Conservation (phyloP, 192 early-diverging fungal species). For the Podila horticola region DNA sequence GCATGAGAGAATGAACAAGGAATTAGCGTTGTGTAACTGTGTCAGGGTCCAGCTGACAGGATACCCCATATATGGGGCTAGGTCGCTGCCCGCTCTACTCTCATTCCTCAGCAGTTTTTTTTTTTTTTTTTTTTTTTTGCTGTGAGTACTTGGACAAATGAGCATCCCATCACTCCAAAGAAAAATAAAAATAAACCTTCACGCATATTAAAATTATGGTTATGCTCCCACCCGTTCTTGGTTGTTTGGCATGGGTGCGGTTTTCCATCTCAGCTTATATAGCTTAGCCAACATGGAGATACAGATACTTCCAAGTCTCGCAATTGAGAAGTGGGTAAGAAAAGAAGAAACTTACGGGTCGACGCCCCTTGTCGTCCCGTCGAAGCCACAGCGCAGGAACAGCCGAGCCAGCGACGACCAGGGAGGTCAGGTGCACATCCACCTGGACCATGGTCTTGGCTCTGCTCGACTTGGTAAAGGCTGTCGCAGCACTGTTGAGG, state of each 20-base stretch:
- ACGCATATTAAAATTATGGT: no score
- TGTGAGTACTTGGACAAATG: no score
- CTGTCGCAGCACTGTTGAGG: constrained; percentile 33
- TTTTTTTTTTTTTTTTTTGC: no score
- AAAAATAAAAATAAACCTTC: no score
- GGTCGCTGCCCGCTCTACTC: background rate
- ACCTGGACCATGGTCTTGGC: background rate
- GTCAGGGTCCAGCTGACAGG: no score
- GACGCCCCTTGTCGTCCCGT: constrained; percentile 50
- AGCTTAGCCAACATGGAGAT: background rate
- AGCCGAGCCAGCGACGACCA: constrained; percentile 21
- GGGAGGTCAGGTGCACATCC: constrained; percentile 4
- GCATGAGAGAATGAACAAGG: background rate
- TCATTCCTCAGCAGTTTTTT: no score
- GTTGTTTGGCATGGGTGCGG: no score
- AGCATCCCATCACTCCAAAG: no score
- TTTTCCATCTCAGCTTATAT: background rate
- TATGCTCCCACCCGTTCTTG: no score
- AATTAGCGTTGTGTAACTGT: background rate
- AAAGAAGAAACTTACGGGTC: constrained; percentile 32
- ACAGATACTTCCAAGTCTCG: no score
- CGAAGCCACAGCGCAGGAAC: constrained; percentile 48
- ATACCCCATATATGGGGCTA: no score
- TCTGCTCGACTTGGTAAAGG: constrained; percentile 27
- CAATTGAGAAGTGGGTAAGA: background rate